Conservation (phyloP, 805 yeast genomes). For the Candida odintsovae region DNA sequence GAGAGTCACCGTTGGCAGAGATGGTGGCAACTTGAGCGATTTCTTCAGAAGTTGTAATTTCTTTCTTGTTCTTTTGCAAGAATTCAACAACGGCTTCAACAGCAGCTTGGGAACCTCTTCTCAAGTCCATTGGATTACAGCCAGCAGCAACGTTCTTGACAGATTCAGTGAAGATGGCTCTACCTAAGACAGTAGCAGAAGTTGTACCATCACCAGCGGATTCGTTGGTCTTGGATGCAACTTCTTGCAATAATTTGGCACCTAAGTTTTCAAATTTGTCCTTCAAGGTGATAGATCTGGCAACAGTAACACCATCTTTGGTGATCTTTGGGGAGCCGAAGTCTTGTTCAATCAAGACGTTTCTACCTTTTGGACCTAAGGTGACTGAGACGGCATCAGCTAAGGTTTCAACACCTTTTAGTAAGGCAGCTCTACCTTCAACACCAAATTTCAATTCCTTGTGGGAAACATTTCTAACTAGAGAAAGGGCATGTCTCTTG, state of each 20-base stretch:
- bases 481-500: conserved; percentile 17
- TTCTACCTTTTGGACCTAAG: conserved; percentile 97
- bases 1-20: conserved; percentile 95
- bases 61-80: conserved; percentile 86
- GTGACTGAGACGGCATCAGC: conserved; percentile 95
- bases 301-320: conserved; percentile 99
- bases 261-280: conserved; percentile 98
- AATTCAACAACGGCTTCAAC: conserved; percentile 91
- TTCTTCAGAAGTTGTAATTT: conserved; percentile 92
- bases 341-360: conserved; percentile 93
- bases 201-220: conserved; percentile 99
- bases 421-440: conserved; percentile 42
- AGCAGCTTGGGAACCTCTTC: conserved; percentile 98
- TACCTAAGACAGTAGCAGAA: conserved; percentile 94
- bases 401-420: conserved; percentile 86
- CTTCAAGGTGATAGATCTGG: conserved; percentile 75
- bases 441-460: conserved; percentile 97
- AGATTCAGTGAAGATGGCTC: conserved; percentile 93
- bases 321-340: conserved; percentile 98
- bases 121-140: conserved; percentile 98
- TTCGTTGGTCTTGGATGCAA: conserved; percentile 96
- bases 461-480: conserved; percentile 43
- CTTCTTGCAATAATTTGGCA: conserved; percentile 93
- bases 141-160: conserved; percentile 99
- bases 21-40: conserved; percentile 98